Evolutionary conservation across 331 rosid species (phyloP), one percentile per base, ranked within the genome.

Genomic region (Telfairia occidentalis): DNA sequence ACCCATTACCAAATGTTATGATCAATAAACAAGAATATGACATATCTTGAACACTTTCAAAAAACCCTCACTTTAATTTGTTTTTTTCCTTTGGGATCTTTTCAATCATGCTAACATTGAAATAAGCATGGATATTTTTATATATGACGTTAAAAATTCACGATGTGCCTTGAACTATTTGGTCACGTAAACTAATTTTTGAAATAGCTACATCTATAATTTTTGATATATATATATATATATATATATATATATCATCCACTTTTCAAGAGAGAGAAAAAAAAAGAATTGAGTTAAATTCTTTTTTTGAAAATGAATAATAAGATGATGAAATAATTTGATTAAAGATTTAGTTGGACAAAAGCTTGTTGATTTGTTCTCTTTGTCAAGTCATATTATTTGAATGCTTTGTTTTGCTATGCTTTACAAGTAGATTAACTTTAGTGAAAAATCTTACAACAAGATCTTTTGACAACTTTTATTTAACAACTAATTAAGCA

Each of bases 351-450:
- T 43, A 69, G 19, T 42, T 26, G 11, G 57, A 16, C 37, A 13
- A 70, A 43, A 69, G 55, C 5, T 2, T 69, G 74, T 2, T 69
- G 74, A 69, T 69, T 69, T 69, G 74, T 24, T 67, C 54, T 67
- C 74, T 67, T 67, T 67, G 74, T 40, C 74, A 43, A 69, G 10
- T 69, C 74, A 69, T 69, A 6, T 69, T 69, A 6, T 69, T 42
- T 69, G 57, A 26, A 69, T 43, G 40, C 74, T 42, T 66, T 69
- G 38, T 26, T 69, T 69, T 1, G 2, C 58, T 69, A 43, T 1
- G 2, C 58, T 70, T 70, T 45, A 70, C 57, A 69, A 24, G 75
- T 70, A 26, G 57, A 64, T 64, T 45, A 26, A 18, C 40, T 69
- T 45, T 43, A 70, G 42, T 2, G 4, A 9, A 65, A 70, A 71